phyloP scores from a whole-genome alignment of 2,329 filamentous ascomycete species.

The Fusarium sp. region DNA sequence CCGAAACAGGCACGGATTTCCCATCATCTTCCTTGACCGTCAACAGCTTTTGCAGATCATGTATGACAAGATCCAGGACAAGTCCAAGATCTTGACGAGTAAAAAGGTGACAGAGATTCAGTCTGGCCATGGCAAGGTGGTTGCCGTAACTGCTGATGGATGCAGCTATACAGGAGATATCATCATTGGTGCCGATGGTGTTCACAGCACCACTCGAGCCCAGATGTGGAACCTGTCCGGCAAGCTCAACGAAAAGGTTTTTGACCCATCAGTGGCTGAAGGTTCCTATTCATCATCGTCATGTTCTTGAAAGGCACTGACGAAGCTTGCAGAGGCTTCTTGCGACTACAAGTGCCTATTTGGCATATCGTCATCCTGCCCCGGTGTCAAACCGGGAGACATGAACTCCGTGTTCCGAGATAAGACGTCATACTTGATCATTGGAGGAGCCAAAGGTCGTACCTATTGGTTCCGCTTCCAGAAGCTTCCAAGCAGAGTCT shows the following conservation, averaged over 20 bases:
- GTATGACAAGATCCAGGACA: not conserved
- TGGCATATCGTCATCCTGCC: not conserved
- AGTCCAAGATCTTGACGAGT: not conserved
- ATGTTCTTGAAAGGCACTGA: too few species aligned
- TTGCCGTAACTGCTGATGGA: constrained; percentile 7
- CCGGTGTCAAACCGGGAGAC: not conserved
- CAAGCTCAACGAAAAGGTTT: too few species aligned
- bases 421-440: constrained; percentile 1
- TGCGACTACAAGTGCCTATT: constrained; percentile 8
- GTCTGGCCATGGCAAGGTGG: not conserved
- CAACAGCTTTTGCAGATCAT: constrained; percentile 5
- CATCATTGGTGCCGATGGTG: too few species aligned
- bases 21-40: not conserved
- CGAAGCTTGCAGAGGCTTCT: not conserved
- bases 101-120: not conserved
- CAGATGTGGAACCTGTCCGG: not conserved
- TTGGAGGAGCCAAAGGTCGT: not conserved
- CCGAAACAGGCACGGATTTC: constrained; percentile 3
- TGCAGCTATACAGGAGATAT: too few species aligned
- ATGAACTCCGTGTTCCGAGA: constrained; percentile 3
- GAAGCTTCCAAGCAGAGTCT: not conserved
- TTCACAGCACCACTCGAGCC: not conserved
- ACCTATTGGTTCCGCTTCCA: constrained; percentile 14
- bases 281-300: too few species aligned
- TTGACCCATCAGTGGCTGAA: too few species aligned